These are phyloP conservation scores for Pseudoturritis turrita DNA, from an alignment of 345 rosid species.

Conservation along the genomic window DNA sequence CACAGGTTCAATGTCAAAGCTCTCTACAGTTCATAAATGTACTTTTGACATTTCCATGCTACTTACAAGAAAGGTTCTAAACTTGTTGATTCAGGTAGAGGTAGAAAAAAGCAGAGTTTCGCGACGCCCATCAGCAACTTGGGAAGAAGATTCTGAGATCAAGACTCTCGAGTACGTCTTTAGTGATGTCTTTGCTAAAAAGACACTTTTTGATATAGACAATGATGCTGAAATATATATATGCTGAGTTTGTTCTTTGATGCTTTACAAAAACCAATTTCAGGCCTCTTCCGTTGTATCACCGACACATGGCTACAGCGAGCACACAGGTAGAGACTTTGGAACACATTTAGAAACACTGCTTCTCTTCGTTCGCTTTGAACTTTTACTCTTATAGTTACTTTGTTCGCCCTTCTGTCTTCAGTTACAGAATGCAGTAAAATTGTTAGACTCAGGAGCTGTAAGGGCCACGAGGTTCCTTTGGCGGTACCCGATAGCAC, in stretches of 20 bases:
- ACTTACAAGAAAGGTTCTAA: background rate
- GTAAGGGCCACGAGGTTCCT: conserved; percentile 96
- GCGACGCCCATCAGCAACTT: conserved; percentile 63
- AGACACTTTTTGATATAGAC: conserved; percentile 29
- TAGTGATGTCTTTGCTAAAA: background rate
- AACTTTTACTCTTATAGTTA: background rate
- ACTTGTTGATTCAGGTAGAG: conserved; percentile 52
- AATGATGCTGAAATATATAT: conserved; percentile 63
- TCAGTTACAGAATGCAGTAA: conserved; percentile 94
- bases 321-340: conserved; percentile 59
- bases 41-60: conserved; percentile 1
- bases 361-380: background rate
- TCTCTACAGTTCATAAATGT: conserved; percentile 8
- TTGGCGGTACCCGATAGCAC: conserved; percentile 96
- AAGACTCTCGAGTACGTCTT: conserved; percentile 83
- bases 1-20: conserved; percentile 47
- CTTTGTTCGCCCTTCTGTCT: conserved; percentile 19
- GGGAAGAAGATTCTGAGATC: conserved; percentile 97
- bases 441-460: conserved; percentile 84
- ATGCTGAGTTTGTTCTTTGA: conserved; percentile 46
- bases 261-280: conserved; percentile 13
- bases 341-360: background rate
- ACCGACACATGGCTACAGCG: conserved; percentile 53
- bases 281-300: conserved; percentile 96
- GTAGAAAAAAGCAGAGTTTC: conserved; percentile 83